Percentiles rank a stretch among this genome's conserved stretches.
Evolutionary conservation across 2,329 filamentous ascomycete genomes (phyloP).

Genomic region (Triangularia verruculosa): DNA sequence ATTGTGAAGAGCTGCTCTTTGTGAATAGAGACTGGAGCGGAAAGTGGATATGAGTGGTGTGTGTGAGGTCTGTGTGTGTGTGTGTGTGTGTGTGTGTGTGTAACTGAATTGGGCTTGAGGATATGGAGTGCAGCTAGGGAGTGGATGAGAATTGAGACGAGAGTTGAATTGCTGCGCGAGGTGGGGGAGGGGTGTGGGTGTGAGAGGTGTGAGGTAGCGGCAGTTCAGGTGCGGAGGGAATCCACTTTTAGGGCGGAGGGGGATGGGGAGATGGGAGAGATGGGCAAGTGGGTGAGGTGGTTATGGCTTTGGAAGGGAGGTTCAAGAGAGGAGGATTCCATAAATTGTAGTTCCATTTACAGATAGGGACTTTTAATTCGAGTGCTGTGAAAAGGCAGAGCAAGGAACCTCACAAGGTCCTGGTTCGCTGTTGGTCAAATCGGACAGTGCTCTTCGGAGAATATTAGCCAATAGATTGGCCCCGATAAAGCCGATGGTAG

Average conservation of each 20-base stretch:
- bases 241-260: neutral
- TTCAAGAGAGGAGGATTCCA: neutral
- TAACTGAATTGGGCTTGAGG: neutral
- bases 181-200: neutral
- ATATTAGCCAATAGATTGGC: constrained; percentile 3
- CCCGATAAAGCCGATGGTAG: constrained; percentile 1
- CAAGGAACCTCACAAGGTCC: neutral
- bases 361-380: no score
- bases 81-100: no score
- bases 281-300: neutral
- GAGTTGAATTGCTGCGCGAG: neutral
- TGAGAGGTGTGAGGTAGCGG: no score
- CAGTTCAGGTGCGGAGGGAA: neutral
- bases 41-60: neutral
- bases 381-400: neutral
- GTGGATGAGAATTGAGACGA: neutral
- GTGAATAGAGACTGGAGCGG: neutral
- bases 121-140: neutral
- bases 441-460: neutral
- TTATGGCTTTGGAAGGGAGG: neutral
- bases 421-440: neutral
- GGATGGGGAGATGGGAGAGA: neutral
- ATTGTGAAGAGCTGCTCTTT: no score
- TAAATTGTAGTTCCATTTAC: no score
- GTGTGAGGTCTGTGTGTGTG: neutral